phyloP scores from a whole-genome alignment of 2,329 filamentous ascomycete species.

The Penicillium hesseltinei region DNA sequence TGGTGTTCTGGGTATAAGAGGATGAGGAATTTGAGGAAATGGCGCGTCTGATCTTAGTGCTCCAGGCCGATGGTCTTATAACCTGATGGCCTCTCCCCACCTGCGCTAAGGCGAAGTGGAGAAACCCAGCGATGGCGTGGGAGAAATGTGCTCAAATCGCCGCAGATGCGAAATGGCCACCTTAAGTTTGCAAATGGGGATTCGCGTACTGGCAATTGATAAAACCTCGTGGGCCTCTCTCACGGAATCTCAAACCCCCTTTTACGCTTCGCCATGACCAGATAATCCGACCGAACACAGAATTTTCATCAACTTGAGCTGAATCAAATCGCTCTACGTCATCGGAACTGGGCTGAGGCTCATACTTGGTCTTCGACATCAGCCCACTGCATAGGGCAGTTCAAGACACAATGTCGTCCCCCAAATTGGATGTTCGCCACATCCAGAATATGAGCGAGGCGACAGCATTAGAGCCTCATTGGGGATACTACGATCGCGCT shows the following conservation, averaged over 20 bases:
- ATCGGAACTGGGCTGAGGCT: background rate
- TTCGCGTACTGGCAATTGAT: background rate
- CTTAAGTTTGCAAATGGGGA: background rate
- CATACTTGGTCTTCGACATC: background rate
- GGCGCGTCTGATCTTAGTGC: background rate
- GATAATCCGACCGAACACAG: background rate
- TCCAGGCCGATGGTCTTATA: conserved; percentile 1
- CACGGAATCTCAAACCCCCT: background rate
- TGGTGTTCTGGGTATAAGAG: background rate
- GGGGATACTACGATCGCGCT: conserved; percentile 56
- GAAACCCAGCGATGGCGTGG: conserved; percentile 5
- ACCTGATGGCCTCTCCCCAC: background rate
- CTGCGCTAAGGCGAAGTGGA: conserved; percentile 5
- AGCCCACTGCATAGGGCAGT: background rate
- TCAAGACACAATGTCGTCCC: conserved; percentile 10
- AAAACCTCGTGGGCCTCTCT: background rate
- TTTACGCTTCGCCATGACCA: background rate
- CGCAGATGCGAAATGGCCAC: conserved; percentile 10
- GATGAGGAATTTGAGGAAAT: background rate
- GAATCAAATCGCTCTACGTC: background rate
- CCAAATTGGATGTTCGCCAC: conserved; percentile 31
- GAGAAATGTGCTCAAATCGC: conserved; percentile 22
- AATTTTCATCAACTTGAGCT: background rate
- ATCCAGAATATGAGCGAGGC: conserved; percentile 49
- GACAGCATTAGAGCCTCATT: conserved; percentile 49